Base-by-base conservation (phyloP, 805 yeast species). In the Kodamaea leandrae region DNA sequence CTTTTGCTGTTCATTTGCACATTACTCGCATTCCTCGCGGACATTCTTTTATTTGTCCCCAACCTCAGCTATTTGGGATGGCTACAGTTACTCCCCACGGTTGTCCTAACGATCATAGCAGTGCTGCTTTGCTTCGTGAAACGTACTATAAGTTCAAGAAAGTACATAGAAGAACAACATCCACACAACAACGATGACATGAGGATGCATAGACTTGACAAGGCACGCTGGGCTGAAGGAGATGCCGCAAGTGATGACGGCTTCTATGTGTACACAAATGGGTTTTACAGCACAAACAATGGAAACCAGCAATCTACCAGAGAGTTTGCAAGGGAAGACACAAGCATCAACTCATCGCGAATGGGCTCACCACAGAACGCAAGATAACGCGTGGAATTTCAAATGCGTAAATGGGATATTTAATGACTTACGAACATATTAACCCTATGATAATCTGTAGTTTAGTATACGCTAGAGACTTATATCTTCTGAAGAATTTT, bases 61-160 rank as follows among this genome's bases (percentile, higher is more conserved):
- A 79, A 80, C 54, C 64, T 91, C 41, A 74, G 78, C 40, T 89
- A 88, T 81, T 76, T 83, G 33, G 96, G 96, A 18, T 91, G 97
- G 97, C 65, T 84, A 37, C 75, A 86, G 44, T 64, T 90, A 18
- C 79, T 78, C 0, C 77, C 91, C 1, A 77, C 93, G 0, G 75
- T 83, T 2, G 58, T 82, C 23, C 69, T 82, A 34, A 83, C 91
- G 0, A 47, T 82, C 1, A 71, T 78, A 20, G 80, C 87, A 1
- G 74, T 88, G 2, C 57, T 82, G 48, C 61, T 85, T 14, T 87
- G 96, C 58, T 72, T 86, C 39, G 72, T 83, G 68, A 78, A 90
- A 54, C 68, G 96, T 50, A 74, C 85, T 0, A 76, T 80, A 4
- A 71, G 76, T 17, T 72, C 82, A 14, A 56, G 82, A 51, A 55